Evolutionary conservation across 768 basidiomycete species (phyloP), one percentile per base, ranked within the genome.

Genomic region (Mycena chlorophos): DNA sequence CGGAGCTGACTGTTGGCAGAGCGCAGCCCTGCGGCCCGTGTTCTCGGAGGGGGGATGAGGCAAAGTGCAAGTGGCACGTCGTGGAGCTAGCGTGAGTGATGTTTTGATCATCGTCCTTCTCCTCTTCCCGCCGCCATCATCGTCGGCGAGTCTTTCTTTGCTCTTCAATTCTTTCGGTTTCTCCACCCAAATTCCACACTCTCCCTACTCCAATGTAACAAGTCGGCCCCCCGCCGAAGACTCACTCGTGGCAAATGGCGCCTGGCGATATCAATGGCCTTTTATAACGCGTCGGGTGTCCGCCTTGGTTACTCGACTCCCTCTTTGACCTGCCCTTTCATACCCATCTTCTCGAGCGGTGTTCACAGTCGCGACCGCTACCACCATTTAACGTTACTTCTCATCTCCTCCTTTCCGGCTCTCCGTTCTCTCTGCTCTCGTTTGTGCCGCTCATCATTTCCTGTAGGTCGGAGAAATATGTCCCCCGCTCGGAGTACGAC

Each of bases 1-100:
- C 30, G 22, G 10, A 3, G 3, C 23, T 37, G 10, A 26, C 22
- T 25, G 10, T 60, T 64, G 57, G 31, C 64, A 89, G 91, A 68
- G 78, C 82, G 14, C 88, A 90, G 62, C 91, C 91, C 48, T 94
- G 91, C 70, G 83, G 85, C 14, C 89, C 89, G 13, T 94, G 91
- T 70, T 77, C 82, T 56, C 82, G 87, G 59, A 83, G 91, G 68
- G 88, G 88, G 58, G 91, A 94, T 74, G 84, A 86, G 71, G 76
- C 76, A 49, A 88, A 86, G 68, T 93, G 91, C 67, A 85, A 88
- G 65, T 94, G 91, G 91, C 83, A 87, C 68, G 81, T 87, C 55
- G 78, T 91, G 49, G 90, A 92, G 71, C 87, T 89, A 37, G 81
- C 86, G 87, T 92, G 75, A 73, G 88, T 75, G 65, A 55, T 57